Evolutionary conservation across 2,329 filamentous ascomycete genomes (phyloP).

Genomic region (Pleurostoma richardsiae): DNA sequence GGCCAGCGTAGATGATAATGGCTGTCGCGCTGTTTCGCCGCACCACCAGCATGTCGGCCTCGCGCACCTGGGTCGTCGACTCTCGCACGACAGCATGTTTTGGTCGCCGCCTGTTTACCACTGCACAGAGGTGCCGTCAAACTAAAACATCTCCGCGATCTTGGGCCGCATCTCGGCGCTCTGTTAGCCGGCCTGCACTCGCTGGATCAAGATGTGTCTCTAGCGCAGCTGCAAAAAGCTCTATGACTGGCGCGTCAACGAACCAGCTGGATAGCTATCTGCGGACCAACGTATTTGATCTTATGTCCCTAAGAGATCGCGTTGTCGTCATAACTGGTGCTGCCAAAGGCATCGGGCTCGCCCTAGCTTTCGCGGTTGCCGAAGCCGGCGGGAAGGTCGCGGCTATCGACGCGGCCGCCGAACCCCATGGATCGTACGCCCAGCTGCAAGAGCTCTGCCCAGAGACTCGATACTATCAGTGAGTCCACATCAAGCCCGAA

Average conservation of each 20-base stretch:
- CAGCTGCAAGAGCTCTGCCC: neutral
- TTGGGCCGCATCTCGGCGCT: too few species aligned
- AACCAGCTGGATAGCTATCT: neutral
- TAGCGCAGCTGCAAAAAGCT: neutral
- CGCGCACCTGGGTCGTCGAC: too few species aligned
- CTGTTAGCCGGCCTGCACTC: too few species aligned
- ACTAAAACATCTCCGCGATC: too few species aligned
- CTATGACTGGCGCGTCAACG: neutral
- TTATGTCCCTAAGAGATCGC: constrained; percentile 6
- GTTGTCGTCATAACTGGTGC: constrained; percentile 45
- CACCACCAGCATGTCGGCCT: too few species aligned
- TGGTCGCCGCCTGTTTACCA: too few species aligned
- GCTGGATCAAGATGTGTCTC: too few species aligned
- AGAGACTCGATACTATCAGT: too few species aligned
- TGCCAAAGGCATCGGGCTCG: constrained; percentile 44
- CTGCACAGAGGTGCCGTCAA: too few species aligned
- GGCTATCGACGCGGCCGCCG: constrained; percentile 33
- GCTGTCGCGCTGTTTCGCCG: too few species aligned
- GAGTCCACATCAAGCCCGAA: neutral
- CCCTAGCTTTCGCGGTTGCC: constrained; percentile 39
- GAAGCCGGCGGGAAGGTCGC: constrained; percentile 44
- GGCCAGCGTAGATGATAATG: too few species aligned
- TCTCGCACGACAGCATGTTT: too few species aligned
- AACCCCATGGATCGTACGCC: neutral
- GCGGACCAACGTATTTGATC: neutral